phyloP scores from a whole-genome alignment of 73 alveolate species.

The Effrenium voratum region DNA sequence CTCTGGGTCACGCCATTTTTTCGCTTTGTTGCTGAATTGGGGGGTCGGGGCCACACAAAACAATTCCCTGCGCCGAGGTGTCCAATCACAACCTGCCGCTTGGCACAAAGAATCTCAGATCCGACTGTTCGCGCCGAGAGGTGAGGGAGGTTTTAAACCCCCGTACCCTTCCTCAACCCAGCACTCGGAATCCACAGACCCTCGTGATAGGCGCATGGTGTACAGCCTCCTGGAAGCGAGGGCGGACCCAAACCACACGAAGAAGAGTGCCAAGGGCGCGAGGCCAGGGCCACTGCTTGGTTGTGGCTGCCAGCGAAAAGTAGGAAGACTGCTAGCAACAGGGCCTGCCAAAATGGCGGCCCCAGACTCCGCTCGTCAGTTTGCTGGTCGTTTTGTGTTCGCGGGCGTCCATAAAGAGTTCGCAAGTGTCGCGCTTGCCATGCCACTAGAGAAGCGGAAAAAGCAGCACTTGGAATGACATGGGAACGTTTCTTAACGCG shows the following conservation, averaged over 20 bases:
- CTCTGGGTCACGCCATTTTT: too few relatives aligned
- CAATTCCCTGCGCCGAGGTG: background rate
- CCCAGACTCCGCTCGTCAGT: too few relatives aligned
- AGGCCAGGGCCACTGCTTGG: constrained; percentile 28
- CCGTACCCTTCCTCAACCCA: too few relatives aligned
- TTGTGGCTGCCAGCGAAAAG: background rate
- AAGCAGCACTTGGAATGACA: too few relatives aligned
- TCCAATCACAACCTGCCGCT: constrained; percentile 14
- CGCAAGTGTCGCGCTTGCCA: too few relatives aligned
- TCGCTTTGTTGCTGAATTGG: background rate
- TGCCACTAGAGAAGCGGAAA: too few relatives aligned
- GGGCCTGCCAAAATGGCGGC: background rate
- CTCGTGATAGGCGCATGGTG: constrained; percentile 32
- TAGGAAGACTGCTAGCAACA: background rate
- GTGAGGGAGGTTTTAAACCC: too few relatives aligned
- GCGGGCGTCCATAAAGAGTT: too few relatives aligned
- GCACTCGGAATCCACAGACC: background rate
- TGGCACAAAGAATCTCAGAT: background rate
- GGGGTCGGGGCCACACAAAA: background rate
- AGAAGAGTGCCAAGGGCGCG: constrained; percentile 83
- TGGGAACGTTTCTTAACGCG: too few relatives aligned
- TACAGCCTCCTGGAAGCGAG: constrained; percentile 54
- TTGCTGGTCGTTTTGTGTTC: too few relatives aligned
- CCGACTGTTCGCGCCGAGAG: too few relatives aligned
- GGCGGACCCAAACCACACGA: constrained; percentile 80